Base-by-base conservation (phyloP, 768 basidiomycete genomes). In the Suillus discolor region DNA sequence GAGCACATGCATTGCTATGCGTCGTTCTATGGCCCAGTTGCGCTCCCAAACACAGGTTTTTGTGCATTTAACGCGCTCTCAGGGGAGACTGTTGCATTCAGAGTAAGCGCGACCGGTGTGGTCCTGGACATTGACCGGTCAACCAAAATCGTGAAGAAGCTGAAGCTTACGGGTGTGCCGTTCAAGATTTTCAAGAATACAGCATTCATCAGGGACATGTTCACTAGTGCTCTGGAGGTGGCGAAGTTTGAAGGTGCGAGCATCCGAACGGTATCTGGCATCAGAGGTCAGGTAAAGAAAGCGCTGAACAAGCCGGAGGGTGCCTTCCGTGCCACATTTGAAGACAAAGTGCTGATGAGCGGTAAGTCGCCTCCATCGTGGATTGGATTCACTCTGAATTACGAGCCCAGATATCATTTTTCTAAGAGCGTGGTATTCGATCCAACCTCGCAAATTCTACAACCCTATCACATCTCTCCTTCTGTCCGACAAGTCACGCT, bases 1-100 rank as follows among this genome's bases (percentile, higher is more conserved):
- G 97, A 99, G 79, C 97, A 99, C 73, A 98, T 97, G 97, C 97
- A 99, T 75, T 99, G 97, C 73, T 97, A 91, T 73, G 97, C 96
- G 3, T 97, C 96, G 3, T 97, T 99, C 78, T 99, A 96, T 73
- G 97, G 95, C 0, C 97, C 97, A 8, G 89, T 94, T 25, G 82
- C 94, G 3, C 81, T 93, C 0, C 97, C 96, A 25, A 97, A 97
- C 78, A 97, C 94, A 0, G 96, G 96, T 39, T 96, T 99, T 79
- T 99, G 97, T 76, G 92, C 97, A 2, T 99, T 99, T 85, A 98
- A 96, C 77, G 88, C 91, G 0, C 79, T 99, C 18, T 77, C 82
- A 0, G 82, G 81, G n/a, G 86, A 88, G 0, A 81, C 79, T 1
- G 79, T 90, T 0, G 92, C 89, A 2, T 99, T 99, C 83, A 83